Percentiles rank a stretch among this genome's conserved stretches.
Evolutionary conservation across 2,329 filamentous ascomycete genomes (phyloP).

Genomic region (Neophaeococcomyces mojaviensis): DNA sequence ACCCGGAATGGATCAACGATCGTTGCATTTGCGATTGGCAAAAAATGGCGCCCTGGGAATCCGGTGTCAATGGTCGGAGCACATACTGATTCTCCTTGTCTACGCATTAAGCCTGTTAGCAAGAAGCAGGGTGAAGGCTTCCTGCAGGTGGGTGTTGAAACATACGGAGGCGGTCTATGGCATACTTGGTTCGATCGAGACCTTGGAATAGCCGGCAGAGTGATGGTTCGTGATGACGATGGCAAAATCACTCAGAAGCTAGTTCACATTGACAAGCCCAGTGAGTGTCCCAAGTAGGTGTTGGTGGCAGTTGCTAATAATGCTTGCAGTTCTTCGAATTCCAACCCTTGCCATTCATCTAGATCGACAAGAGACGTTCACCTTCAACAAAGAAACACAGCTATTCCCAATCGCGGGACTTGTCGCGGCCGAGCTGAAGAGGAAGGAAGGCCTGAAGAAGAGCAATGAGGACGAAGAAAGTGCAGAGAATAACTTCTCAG

Average conservation of each 20-base stretch:
- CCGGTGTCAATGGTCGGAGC: conserved; percentile 88
- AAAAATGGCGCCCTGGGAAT: conserved; percentile 85
- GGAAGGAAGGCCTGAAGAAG: conserved; percentile 42
- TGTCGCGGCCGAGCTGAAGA: conserved; percentile 79
- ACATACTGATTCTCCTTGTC: conserved; percentile 88
- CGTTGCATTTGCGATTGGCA: conserved; percentile 83
- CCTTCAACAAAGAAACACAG: conserved; percentile 96
- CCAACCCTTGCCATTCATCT: conserved; percentile 93
- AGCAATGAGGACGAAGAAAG: conserved; percentile 33
- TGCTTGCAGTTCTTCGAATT: conserved; percentile 62
- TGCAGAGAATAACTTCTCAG: conserved; percentile 51
- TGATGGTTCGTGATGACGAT: conserved; percentile 67
- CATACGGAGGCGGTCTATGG: conserved; percentile 94
- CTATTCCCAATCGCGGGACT: conserved; percentile 89
- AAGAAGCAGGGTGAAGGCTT: conserved; percentile 83
- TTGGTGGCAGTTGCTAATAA: not conserved
- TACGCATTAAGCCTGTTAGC: conserved; percentile 89
- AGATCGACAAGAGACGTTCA: conserved; percentile 74
- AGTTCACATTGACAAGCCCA: conserved; percentile 81
- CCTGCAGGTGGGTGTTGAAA: conserved; percentile 90
- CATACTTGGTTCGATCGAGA: conserved; percentile 98
- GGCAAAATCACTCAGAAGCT: conserved; percentile 75
- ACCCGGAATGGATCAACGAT: conserved; percentile 90
- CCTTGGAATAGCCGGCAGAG: conserved; percentile 79
- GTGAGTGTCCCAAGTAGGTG: conserved; percentile 24